Evolutionary conservation across 2,329 filamentous ascomycete genomes (phyloP).

Genomic region (Trichoderma sp.): DNA sequence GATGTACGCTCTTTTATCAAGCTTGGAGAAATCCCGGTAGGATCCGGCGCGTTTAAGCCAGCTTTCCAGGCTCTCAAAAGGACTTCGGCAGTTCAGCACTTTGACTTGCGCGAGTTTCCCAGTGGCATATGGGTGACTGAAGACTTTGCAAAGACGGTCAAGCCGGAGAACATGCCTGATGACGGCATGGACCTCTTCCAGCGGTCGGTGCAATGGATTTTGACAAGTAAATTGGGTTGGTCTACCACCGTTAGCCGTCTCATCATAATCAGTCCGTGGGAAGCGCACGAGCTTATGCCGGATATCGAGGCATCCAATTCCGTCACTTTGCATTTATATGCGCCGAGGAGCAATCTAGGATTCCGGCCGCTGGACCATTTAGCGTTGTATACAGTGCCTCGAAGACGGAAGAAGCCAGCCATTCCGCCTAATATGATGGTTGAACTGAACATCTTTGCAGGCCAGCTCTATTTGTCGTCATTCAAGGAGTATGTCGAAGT

Average conservation of each 20-base stretch:
- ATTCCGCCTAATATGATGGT: constrained; percentile 36
- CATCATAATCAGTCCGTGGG: not conserved
- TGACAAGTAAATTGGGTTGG: not conserved
- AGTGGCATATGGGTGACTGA: not conserved
- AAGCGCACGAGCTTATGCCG: not conserved
- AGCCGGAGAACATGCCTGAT: not conserved
- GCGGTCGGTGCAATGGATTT: not conserved
- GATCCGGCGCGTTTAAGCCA: not conserved
- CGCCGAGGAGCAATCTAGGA: not conserved
- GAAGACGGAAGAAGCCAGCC: not conserved
- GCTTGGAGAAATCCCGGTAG: not conserved
- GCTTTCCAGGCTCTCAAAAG: not conserved
- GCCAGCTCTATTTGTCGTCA: constrained; percentile 63
- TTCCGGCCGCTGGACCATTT: not conserved
- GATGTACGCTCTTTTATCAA: not conserved
- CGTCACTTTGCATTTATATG: not conserved
- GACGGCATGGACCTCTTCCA: not conserved
- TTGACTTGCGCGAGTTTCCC: not conserved
- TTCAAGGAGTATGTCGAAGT: constrained; percentile 55
- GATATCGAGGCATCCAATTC: not conserved
- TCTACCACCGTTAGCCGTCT: not conserved
- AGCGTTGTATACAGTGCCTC: not conserved
- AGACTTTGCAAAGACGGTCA: not conserved
- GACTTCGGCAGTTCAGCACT: not conserved
- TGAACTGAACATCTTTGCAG: constrained; percentile 66